Base-by-base conservation (phyloP, 306 rosid genomes). In the Prunus dulcis region DNA sequence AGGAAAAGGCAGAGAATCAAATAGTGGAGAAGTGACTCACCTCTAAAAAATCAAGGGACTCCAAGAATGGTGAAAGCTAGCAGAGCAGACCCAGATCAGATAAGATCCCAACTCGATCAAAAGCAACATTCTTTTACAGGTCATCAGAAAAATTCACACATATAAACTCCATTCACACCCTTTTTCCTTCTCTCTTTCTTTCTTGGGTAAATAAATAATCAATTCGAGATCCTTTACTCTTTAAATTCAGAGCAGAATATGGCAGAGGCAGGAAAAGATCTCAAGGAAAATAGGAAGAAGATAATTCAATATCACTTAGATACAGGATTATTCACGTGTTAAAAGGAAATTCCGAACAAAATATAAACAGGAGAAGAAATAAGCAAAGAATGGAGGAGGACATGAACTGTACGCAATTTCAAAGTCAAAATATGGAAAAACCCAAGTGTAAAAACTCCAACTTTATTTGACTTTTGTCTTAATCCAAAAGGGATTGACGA, bases 361-460 rank as follows among this genome's bases (percentile, higher is more conserved):
- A 58, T 46, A 47, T 63, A n/a, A 50, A 49, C 57, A 34, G 60
- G 50, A 13, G 22, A 32, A 71, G 6, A 27, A 75, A 52, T 15
- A 17, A 71, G n/a, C 19, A 67, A 62, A 30, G n/a, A 74, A 27
- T 22, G 70, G 43, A 53, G 53, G 69, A 53, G 68, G 72, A 53
- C 15, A 58, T 72, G 64, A 82, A 80, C 62, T 47, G 84, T 79
- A 80, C 79, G 92, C 84, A 80, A 88, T 73, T 76, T 49, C 45
- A 84, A 90, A 91, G 97, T 89, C 96, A 91, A 90, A 1, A 84
- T 8, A 73, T 9, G 66, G 82, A 86, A 79, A 77, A 77, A 69
- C 71, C 30, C 14, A 71, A 47, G 50, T 15, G 28, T 32, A 64
- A 61, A 73, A 52, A 1, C 57, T 11, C 28, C 4, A 73, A 6